Percentiles rank a stretch among this genome's conserved stretches.
phyloP scores from a whole-genome alignment of 108 stramenopile genomes.

The Tribonema minus region DNA sequence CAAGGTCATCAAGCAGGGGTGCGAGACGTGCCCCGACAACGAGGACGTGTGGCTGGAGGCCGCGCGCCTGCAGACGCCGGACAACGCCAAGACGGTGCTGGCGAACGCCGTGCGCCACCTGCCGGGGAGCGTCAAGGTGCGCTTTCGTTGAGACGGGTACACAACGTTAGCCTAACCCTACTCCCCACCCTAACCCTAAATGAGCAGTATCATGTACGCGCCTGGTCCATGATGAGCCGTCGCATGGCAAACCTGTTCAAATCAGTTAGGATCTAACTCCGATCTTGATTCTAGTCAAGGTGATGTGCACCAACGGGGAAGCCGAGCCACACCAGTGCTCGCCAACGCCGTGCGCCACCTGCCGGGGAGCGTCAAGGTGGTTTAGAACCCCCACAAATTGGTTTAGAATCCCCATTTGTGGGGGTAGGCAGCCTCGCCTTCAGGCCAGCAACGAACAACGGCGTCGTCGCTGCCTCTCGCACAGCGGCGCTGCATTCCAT shows the following conservation, averaged over 20 bases:
- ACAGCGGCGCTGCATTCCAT: too few species aligned
- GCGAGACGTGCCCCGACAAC: conserved; percentile 77
- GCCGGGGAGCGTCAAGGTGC: conserved; percentile 46
- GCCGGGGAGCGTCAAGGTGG: conserved; percentile 46
- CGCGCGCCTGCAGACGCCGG: conserved; percentile 75
- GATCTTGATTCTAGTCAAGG: too few species aligned
- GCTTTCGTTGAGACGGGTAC: conserved; percentile 64
- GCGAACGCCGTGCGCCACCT: conserved; percentile 58
- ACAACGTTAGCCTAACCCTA: too few species aligned
- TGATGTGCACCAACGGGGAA: too few species aligned
- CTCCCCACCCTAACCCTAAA: too few species aligned
- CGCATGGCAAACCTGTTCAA: conserved; percentile 72
- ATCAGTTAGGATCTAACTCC: too few species aligned
- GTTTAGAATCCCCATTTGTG: too few species aligned
- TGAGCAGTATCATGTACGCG: too few species aligned
- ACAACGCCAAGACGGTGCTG: conserved; percentile 81
- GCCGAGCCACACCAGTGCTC: conserved; percentile 82
- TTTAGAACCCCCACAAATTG: too few species aligned
- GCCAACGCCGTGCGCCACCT: conserved; percentile 58
- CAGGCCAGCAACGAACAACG: too few species aligned
- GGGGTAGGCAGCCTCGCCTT: too few species aligned
- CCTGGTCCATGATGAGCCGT: conserved; percentile 71
- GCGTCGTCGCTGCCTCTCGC: too few species aligned
- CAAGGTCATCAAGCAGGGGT: conserved; percentile 91
- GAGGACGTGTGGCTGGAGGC: conserved; percentile 99